phyloP scores from a whole-genome alignment of 2,329 filamentous ascomycete species.

The Aspergillus fumigatus region DNA sequence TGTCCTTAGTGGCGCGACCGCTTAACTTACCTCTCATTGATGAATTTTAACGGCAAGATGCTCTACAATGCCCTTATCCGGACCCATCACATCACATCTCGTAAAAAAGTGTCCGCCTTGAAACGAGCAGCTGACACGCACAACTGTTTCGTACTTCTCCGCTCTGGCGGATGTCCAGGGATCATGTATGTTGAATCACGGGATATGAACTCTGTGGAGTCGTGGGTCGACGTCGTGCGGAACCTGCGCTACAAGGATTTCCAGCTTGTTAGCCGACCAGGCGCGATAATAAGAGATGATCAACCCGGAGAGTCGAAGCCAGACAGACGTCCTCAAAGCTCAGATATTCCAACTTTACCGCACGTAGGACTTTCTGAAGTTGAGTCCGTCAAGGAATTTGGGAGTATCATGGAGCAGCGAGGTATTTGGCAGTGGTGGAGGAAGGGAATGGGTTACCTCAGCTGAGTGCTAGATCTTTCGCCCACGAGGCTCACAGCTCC shows the following conservation, averaged over 20 bases:
- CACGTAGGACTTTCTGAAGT: slow-evolving; percentile 50
- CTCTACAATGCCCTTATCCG: slow-evolving; percentile 61
- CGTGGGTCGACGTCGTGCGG: slow-evolving; percentile 63
- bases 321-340: background rate
- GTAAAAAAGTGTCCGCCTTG: slow-evolving; percentile 65
- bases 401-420: slow-evolving; percentile 54
- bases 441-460: slow-evolving; percentile 56
- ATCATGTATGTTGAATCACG: slow-evolving; percentile 72
- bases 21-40: background rate
- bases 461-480: background rate
- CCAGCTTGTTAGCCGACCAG: slow-evolving; percentile 56
- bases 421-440: slow-evolving; percentile 64
- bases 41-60: slow-evolving; percentile 8
- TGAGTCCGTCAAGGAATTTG: slow-evolving; percentile 62
- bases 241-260: slow-evolving; percentile 69
- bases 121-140: slow-evolving; percentile 60
- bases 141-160: slow-evolving; percentile 60
- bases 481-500: background rate
- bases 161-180: slow-evolving; percentile 65
- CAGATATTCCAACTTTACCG: background rate
- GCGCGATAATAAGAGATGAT: slow-evolving; percentile 23
- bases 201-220: slow-evolving; percentile 50
- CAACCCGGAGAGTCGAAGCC: background rate
- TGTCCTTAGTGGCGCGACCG: background rate
- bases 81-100: slow-evolving; percentile 76